These are phyloP conservation scores for Dionaea muscipula DNA, from an alignment of 179 eudicot genomes.

Conservation along the genomic window DNA sequence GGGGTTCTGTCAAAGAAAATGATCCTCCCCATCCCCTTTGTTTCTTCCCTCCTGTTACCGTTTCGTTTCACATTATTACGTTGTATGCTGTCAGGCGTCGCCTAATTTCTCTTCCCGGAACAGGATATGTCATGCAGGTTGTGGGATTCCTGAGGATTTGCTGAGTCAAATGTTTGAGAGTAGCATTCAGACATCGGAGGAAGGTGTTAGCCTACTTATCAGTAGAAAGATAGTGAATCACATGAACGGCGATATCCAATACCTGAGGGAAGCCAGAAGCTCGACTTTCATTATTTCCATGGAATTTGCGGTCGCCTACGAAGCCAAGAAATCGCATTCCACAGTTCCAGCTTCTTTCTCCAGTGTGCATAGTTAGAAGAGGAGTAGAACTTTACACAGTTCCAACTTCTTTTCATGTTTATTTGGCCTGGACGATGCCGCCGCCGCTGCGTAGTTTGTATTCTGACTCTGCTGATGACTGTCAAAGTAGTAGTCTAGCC, in stretches of 20 bases:
- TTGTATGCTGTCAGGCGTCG: neutral
- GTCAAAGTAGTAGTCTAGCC: too few relatives aligned
- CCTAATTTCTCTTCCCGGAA: neutral
- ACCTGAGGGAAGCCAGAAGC: constrained; percentile 61
- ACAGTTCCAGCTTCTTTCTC: too few relatives aligned
- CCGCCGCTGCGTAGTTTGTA: neutral
- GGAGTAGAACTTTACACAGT: too few relatives aligned
- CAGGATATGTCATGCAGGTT: constrained; percentile 81
- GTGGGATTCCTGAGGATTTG: constrained; percentile 63
- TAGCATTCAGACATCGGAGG: constrained; percentile 49
- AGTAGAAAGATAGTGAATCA: constrained; percentile 74
- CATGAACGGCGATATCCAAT: constrained; percentile 89
- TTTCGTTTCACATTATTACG: neutral
- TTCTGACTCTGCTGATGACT: too few relatives aligned
- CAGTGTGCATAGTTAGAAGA: too few relatives aligned
- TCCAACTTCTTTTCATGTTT: too few relatives aligned
- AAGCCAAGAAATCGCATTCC: constrained; percentile 2
- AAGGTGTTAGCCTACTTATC: constrained; percentile 66
- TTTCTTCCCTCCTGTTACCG: too few relatives aligned
- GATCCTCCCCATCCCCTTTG: too few relatives aligned
- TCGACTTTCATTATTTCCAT: constrained; percentile 66
- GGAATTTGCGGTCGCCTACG: constrained; percentile 54
- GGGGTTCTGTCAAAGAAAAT: too few relatives aligned
- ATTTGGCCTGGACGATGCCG: too few relatives aligned
- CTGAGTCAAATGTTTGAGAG: constrained; percentile 74